phyloP scores from a whole-genome alignment of 225 moss, liverwort and hornwort species.

The Asterella californica region DNA sequence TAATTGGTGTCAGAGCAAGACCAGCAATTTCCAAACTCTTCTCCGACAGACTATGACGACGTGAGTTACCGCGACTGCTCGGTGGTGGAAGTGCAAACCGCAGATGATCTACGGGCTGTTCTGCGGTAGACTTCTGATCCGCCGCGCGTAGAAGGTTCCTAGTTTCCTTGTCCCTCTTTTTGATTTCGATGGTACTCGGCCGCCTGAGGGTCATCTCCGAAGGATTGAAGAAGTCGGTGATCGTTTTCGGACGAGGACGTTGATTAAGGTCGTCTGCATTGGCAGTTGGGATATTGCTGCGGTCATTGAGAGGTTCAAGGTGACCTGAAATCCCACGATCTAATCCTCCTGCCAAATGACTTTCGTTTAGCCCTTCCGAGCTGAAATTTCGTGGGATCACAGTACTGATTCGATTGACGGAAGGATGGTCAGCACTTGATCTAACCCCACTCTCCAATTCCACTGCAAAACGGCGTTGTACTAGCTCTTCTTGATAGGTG shows the following conservation, averaged over 20 bases:
- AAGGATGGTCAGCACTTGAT: background rate
- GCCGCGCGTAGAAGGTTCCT: constrained; percentile 4
- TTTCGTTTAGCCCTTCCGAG: background rate
- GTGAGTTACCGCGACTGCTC: constrained; percentile 21
- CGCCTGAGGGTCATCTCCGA: constrained; percentile 25
- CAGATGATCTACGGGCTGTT: constrained; percentile 24
- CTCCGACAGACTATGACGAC: constrained; percentile 28
- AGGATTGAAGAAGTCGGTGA: constrained; percentile 35
- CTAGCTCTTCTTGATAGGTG: background rate
- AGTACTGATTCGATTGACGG: background rate
- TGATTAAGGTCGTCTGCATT: constrained; percentile 8
- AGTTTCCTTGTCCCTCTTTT: constrained; percentile 34
- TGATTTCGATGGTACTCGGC: constrained; percentile 23
- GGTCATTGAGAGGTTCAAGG: constrained; percentile 42
- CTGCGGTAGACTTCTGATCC: constrained; percentile 2
- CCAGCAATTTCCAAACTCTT: constrained; percentile 27
- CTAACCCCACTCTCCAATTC: constrained; percentile 1
- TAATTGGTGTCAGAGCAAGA: constrained; percentile 32
- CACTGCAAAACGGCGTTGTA: constrained; percentile 1
- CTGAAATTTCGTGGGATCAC: background rate
- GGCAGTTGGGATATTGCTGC: constrained; percentile 32
- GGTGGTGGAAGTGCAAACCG: constrained; percentile 29
- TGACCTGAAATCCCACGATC: constrained; percentile 19
- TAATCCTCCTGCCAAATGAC: constrained; percentile 1
- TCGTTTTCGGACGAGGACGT: constrained; percentile 32